phyloP scores from a whole-genome alignment of 179 eudicot species.

The Silene coronaria region DNA sequence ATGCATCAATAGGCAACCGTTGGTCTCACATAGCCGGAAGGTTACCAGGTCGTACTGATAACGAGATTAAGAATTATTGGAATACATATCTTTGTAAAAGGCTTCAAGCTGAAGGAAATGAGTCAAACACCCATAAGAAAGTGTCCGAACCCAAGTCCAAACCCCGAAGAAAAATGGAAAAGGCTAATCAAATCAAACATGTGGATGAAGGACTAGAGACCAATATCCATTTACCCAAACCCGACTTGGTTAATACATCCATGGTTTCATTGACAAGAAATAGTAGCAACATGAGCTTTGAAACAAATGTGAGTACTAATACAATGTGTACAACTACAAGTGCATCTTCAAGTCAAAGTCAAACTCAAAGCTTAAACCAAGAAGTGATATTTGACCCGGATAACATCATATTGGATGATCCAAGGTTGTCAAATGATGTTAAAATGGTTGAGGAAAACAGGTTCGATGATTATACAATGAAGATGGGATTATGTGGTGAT shows the following conservation, averaged over 20 bases:
- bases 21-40: slow-evolving; percentile 73
- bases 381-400: slow-evolving; percentile 10
- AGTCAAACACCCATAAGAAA: slow-evolving; percentile 43
- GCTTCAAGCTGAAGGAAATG: slow-evolving; percentile 32
- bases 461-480: slow-evolving; percentile 18
- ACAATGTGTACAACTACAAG: slow-evolving; percentile 14
- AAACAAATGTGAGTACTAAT: slow-evolving; percentile 23
- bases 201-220: slow-evolving; percentile 11
- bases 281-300: slow-evolving; percentile 35
- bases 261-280: slow-evolving; percentile 31
- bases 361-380: slow-evolving; percentile 11
- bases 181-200: not conserved
- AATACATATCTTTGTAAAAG: slow-evolving; percentile 52
- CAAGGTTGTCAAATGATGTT: slow-evolving; percentile 20
- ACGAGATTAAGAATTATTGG: slow-evolving; percentile 66
- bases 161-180: not conserved
- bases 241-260: slow-evolving; percentile 27
- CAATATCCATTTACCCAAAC: slow-evolving; percentile 41
- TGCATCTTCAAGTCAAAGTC: slow-evolving; percentile 25
- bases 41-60: slow-evolving; percentile 64
- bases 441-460: slow-evolving; percentile 15
- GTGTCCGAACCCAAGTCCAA: slow-evolving; percentile 14
- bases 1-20: slow-evolving; percentile 54
- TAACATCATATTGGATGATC: slow-evolving; percentile 17
- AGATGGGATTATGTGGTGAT: slow-evolving; percentile 27